These are phyloP conservation scores for Mycena leptocephala DNA, from an alignment of 768 basidiomycete genomes.

Conservation along the genomic window DNA sequence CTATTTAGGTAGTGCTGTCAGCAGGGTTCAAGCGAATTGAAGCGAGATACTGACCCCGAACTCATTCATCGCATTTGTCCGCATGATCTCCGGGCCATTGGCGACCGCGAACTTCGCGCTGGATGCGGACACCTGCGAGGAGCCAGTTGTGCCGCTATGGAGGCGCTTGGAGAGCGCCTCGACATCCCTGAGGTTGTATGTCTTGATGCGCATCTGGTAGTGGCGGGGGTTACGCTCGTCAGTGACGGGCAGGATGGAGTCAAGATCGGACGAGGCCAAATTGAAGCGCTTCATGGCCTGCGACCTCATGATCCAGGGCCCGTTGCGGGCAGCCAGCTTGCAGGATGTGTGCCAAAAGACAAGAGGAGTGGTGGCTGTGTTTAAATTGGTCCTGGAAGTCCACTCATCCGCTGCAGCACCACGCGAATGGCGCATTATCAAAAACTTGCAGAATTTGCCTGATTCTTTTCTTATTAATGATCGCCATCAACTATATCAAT, in stretches of 20 bases:
- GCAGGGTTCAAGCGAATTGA: no score
- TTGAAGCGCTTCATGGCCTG: not conserved
- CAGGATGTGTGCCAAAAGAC: no score
- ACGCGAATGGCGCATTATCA: no score
- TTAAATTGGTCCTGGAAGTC: not conserved
- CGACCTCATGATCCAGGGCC: conserved; percentile 9
- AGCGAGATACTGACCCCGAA: conserved; percentile 6
- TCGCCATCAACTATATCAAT: not conserved
- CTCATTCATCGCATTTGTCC: conserved; percentile 13
- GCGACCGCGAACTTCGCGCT: not conserved
- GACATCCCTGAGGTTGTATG: not conserved
- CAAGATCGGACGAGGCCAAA: conserved; percentile 1
- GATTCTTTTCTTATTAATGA: no score
- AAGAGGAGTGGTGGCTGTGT: not conserved
- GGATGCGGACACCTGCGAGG: not conserved
- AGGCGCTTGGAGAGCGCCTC: not conserved
- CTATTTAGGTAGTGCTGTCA: not conserved
- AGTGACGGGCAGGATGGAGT: not conserved
- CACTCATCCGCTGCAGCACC: no score
- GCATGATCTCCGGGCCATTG: not conserved
- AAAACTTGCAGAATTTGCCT: not conserved
- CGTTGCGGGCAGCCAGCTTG: not conserved
- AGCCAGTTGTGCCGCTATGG: no score
- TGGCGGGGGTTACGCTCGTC: not conserved
- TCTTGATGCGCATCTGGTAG: not conserved